Conservation (phyloP, 192 early-diverging fungal species). For the Allomyces javanicus region DNA sequence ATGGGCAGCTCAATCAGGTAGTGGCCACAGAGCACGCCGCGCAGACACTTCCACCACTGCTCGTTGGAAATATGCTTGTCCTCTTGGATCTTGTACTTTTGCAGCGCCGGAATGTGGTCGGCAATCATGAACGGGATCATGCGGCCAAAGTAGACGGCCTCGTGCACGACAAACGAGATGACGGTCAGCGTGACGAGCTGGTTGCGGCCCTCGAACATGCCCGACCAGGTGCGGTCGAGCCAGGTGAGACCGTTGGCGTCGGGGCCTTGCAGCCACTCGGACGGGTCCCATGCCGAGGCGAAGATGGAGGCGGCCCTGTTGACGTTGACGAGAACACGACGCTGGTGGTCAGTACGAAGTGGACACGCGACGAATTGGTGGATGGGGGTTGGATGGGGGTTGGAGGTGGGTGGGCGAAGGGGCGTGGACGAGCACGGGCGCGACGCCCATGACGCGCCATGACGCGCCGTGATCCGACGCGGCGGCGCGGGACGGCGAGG, state of each 20-base stretch:
- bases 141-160: constrained; percentile 79
- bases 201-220: constrained; percentile 45
- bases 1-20: constrained; percentile 67
- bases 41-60: constrained; percentile 54
- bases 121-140: constrained; percentile 67
- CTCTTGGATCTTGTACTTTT: constrained; percentile 83
- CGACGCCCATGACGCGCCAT: too few relatives aligned
- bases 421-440: too few relatives aligned
- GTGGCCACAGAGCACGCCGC: constrained; percentile 53
- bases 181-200: constrained; percentile 48
- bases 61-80: constrained; percentile 37
- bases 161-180: constrained; percentile 68
- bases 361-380: too few relatives aligned
- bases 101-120: constrained; percentile 68
- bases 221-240: constrained; percentile 40
- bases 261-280: too few relatives aligned
- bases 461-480: too few relatives aligned
- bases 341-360: too few relatives aligned
- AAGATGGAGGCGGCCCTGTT: too few relatives aligned
- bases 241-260: neutral
- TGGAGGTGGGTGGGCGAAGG: too few relatives aligned
- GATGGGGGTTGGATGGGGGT: too few relatives aligned
- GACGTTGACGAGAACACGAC: too few relatives aligned
- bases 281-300: too few relatives aligned
- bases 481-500: too few relatives aligned